Percentiles rank a stretch among this genome's conserved stretches.
Conservation (phyloP, 2,329 filamentous ascomycete genomes). For the Penicillium sp. region DNA sequence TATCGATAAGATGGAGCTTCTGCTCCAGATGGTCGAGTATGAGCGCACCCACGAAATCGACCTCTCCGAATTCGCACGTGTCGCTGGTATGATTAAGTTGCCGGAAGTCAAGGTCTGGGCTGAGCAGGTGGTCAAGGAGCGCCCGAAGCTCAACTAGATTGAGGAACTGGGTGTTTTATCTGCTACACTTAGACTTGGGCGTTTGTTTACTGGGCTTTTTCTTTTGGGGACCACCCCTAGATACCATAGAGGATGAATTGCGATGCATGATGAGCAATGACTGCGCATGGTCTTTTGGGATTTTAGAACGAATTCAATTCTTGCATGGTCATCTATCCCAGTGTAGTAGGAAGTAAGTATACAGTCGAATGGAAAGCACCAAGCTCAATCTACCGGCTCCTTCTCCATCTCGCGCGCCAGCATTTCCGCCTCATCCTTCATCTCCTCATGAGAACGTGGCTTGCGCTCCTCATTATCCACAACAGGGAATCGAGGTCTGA, state of each 20-base stretch:
- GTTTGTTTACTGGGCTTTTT: slow-evolving; percentile 9
- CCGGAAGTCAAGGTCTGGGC: slow-evolving; percentile 79
- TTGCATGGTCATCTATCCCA: background rate
- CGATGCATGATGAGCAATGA: slow-evolving; percentile 12
- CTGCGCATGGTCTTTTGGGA: slow-evolving; percentile 7
- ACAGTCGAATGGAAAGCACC: background rate
- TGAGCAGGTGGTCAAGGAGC: slow-evolving; percentile 67
- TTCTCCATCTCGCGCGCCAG: slow-evolving; percentile 45
- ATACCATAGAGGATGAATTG: slow-evolving; percentile 17
- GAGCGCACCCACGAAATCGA: slow-evolving; percentile 70
- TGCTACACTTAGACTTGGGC: slow-evolving; percentile 4
- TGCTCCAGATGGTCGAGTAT: slow-evolving; percentile 95
- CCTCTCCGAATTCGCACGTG: slow-evolving; percentile 79
- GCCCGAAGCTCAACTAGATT: slow-evolving; percentile 48
- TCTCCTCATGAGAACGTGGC: slow-evolving; percentile 65
- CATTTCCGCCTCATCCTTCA: slow-evolving; percentile 70
- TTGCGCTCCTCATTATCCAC: slow-evolving; percentile 67
- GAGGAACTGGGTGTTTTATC: background rate
- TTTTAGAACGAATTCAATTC: slow-evolving; percentile 6
- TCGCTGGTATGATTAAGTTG: slow-evolving; percentile 65
- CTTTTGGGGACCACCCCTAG: slow-evolving; percentile 3
- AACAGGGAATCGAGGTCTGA: slow-evolving; percentile 58
- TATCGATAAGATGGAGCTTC: slow-evolving; percentile 91
- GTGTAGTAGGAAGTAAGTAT: background rate
- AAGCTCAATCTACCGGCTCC: slow-evolving; percentile 31